These are phyloP conservation scores for Fibroporia radiculosa DNA, from an alignment of 768 basidiomycete species.

Conservation along the genomic window DNA sequence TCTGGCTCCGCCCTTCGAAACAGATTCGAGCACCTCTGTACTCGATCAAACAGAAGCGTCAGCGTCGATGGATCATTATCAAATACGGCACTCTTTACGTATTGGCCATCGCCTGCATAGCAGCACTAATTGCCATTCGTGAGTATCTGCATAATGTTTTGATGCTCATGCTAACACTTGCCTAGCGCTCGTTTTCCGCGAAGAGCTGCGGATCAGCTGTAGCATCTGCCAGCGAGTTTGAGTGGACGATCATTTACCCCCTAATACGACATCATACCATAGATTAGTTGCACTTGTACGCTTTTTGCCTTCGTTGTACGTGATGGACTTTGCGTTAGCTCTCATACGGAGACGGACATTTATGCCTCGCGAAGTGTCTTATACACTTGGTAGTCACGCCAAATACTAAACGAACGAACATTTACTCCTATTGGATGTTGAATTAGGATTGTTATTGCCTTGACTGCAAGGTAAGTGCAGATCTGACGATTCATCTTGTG, in stretches of 20 bases:
- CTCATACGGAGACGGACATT: conserved; percentile 16
- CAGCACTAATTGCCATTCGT: conserved; percentile 74
- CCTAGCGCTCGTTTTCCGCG: conserved; percentile 21
- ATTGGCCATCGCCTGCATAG: conserved; percentile 58
- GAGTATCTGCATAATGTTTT: conserved; percentile 25
- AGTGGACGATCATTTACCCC: conserved; percentile 16
- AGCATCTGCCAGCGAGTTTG: conserved; percentile 21
- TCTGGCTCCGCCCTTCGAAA: conserved; percentile 93
- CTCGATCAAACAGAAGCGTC: conserved; percentile 81
- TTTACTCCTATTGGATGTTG: no score
- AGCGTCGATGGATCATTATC: conserved; percentile 85
- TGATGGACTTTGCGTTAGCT: conserved; percentile 14
- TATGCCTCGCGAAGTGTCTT: conserved; percentile 3
- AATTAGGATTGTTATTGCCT: no score
- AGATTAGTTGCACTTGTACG: conserved; percentile 14
- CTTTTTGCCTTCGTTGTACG: conserved; percentile 10
- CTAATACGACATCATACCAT: conserved; percentile 4
- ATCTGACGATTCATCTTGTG: no score
- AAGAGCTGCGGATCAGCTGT: conserved; percentile 20
- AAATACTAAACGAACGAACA: background rate
- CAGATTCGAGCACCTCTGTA: conserved; percentile 91
- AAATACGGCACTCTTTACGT: conserved; percentile 80
- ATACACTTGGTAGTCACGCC: background rate
- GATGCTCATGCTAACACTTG: conserved; percentile 2
- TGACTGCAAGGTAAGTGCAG: no score